Conservation (phyloP, 495 filamentous ascomycete genomes). For the Margaritispora aquatica region DNA sequence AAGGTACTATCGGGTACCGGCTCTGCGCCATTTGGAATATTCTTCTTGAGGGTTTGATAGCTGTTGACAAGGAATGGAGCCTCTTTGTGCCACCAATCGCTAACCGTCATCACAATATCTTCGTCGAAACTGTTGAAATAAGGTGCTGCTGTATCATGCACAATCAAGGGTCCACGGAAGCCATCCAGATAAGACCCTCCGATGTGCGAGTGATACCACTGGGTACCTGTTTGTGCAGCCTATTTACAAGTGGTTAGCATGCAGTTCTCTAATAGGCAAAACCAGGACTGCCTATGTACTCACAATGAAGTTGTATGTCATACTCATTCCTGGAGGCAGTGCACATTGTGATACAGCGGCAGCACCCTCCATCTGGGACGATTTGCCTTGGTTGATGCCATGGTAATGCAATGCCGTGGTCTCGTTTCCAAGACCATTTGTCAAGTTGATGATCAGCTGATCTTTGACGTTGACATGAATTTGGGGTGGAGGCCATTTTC, state of each 20-base stretch:
- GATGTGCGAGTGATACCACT: not conserved
- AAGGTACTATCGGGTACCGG: slow-evolving; percentile 50
- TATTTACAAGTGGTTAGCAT: too few relatives aligned
- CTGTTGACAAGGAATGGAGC: slow-evolving; percentile 43
- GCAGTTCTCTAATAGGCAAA: too few relatives aligned
- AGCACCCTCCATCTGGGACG: slow-evolving; percentile 70
- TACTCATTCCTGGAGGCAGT: slow-evolving; percentile 15
- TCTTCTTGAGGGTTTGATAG: too few relatives aligned
- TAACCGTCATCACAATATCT: slow-evolving; percentile 57
- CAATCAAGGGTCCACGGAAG: slow-evolving; percentile 61
- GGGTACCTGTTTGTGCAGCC: not conserved
- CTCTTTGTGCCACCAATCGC: slow-evolving; percentile 62
- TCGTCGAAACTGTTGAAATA: slow-evolving; percentile 59
- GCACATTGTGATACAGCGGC: slow-evolving; percentile 60
- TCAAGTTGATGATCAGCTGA: slow-evolving; percentile 58
- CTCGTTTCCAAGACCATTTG: slow-evolving; percentile 69
- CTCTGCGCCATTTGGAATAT: too few relatives aligned
- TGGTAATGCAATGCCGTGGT: slow-evolving; percentile 75
- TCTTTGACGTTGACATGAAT: slow-evolving; percentile 74
- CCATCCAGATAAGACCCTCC: slow-evolving; percentile 37
- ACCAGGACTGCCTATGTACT: too few relatives aligned
- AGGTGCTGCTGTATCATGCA: slow-evolving; percentile 59
- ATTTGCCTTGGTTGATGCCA: slow-evolving; percentile 66
- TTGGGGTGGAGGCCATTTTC: slow-evolving; percentile 63
- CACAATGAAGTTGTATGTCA: slow-evolving; percentile 42